Percentiles rank a stretch among this genome's conserved stretches.
Conservation (phyloP, 2,329 filamentous ascomycete genomes). For the Apiospora koreana region DNA sequence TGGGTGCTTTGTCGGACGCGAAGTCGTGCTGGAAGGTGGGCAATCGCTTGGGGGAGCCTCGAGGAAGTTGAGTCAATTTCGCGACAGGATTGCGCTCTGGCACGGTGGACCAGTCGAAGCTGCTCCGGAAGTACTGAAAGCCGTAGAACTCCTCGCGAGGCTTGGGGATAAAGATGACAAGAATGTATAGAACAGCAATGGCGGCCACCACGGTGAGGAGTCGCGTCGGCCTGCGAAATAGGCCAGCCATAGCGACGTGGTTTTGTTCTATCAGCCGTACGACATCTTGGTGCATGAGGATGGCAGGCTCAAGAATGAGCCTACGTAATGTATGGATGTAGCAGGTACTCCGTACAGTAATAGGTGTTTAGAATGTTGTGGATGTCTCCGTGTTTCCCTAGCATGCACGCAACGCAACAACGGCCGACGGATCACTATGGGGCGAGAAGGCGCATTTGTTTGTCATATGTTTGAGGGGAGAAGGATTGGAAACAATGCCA, state of each 20-base stretch:
- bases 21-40: constrained; percentile 31
- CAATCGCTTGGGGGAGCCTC: constrained; percentile 9
- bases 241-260: constrained; percentile 13
- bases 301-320: background rate
- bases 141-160: constrained; percentile 6
- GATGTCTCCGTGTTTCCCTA: background rate
- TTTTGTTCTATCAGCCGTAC: constrained; percentile 13
- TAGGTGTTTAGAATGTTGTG: constrained; percentile 4
- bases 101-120: constrained; percentile 17
- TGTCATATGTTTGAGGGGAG: background rate
- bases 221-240: constrained; percentile 15
- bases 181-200: constrained; percentile 17
- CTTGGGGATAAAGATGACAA: constrained; percentile 17
- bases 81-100: constrained; percentile 15
- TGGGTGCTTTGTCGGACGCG: background rate
- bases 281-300: constrained; percentile 14
- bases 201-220: constrained; percentile 12
- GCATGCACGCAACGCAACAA: background rate
- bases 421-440: background rate
- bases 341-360: constrained; percentile 4
- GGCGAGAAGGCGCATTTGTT: background rate
- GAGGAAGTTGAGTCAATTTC: constrained; percentile 11
- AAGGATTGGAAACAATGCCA: constrained; percentile 1
- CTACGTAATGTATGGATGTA: constrained; percentile 1
- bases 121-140: constrained; percentile 16